Evolutionary conservation across 148 eudicot genomes (phyloP), one percentile per base, ranked within the genome.

Genomic region (Amaranthus palmeri): DNA sequence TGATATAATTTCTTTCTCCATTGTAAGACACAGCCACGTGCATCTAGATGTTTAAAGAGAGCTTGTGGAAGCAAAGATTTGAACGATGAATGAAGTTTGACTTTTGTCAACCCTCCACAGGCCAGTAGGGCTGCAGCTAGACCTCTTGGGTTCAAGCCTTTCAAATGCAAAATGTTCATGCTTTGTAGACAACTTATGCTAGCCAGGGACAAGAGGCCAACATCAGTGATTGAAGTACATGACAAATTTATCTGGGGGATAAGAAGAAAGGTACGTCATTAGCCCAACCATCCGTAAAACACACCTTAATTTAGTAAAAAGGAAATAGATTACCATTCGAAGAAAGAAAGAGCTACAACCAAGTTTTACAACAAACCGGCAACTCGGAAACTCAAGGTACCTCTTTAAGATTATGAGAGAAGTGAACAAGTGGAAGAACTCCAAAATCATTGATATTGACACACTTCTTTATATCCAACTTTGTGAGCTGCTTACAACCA

Each of bases 391-490:
- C 56, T 66, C 60, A 73, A 36, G 51, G 54, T 82, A 93, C 98
- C 84, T 91, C 91, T 81, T 88, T 82, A 65, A 93, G 97, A 73
- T 89, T 87, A 56, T 91, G 92, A 71, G 92, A 93, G 70, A 89
- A 89, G 73, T 84, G 96, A 65, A 88, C 91, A 60, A 93, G 97
- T 71, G 91, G 87, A 69, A 93, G 84, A 83, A 91, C 86, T 75
- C 97, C 98, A 4, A 80, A 70, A 81, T 93, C 98, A 55, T 91
- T 79, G 52, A 93, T 82, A 78, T 81, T 87, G 73, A 67, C 78
- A 79, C 98, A 93, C 80, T 93, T 93, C 74, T 93, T 93, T 60
- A 93, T 89, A 80, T 93, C 98, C 57, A 93, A 83, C 83, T 81
- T 87, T 71, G 77, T 58, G 49, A 93, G 95, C 68, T 83, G 88